Conservation (phyloP, 345 rosid genomes). For the Eucalyptus tenuipes region DNA sequence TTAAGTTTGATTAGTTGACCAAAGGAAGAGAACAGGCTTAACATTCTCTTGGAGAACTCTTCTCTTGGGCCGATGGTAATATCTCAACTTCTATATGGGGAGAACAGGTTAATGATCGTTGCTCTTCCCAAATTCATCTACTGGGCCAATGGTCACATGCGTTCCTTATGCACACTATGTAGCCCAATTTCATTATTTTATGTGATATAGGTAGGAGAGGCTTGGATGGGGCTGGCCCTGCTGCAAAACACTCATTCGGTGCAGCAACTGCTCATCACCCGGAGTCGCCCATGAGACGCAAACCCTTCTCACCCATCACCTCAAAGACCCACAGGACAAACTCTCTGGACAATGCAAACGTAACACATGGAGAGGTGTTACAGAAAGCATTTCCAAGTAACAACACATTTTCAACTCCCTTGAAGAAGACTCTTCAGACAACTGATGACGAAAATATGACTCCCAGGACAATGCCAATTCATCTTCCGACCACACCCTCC, state of each 20-base stretch:
- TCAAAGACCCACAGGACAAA: constrained; percentile 30
- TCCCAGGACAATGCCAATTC: constrained; percentile 45
- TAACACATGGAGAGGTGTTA: background rate
- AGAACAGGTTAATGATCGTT: background rate
- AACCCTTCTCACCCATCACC: constrained; percentile 82
- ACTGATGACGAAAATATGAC: constrained; percentile 58
- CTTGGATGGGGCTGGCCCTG: constrained; percentile 48
- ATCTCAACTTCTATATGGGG: background rate
- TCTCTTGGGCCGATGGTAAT: background rate
- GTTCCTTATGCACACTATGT: background rate
- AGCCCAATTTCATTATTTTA: background rate
- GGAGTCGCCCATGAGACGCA: constrained; percentile 57
- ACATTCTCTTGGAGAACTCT: background rate
- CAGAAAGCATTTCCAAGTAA: constrained; percentile 17
- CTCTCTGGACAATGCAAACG: constrained; percentile 4
- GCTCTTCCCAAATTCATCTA: background rate
- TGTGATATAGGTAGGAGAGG: constrained; percentile 45
- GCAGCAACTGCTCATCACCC: constrained; percentile 22
- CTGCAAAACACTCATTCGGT: constrained; percentile 40
- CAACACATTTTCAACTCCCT: constrained; percentile 38
- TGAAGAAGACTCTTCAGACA: constrained; percentile 9
- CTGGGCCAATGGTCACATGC: background rate
- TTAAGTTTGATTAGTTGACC: background rate
- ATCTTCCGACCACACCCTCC: constrained; percentile 51
- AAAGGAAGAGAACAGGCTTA: background rate